These are phyloP conservation scores for Phyllostachys edulis DNA, from an alignment of 176 grass and related monocot species.

Conservation along the genomic window DNA sequence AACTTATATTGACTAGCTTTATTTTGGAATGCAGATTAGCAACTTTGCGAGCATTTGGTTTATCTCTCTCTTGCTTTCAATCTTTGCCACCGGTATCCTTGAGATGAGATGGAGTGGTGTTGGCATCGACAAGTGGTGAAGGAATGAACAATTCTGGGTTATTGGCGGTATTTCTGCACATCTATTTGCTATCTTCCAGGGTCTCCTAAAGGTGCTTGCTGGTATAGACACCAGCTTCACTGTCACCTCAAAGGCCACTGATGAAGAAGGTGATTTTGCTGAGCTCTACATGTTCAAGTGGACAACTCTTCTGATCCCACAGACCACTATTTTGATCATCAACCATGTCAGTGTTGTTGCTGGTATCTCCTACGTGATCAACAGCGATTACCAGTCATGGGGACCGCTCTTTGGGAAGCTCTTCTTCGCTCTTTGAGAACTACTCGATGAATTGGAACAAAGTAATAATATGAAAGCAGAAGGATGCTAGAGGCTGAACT, in stretches of 20 bases:
- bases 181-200: conserved; percentile 73
- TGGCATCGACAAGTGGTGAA: conserved; percentile 84
- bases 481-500: no score
- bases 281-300: conserved; percentile 86
- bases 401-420: conserved; percentile 82
- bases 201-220: conserved; percentile 75
- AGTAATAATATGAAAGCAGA: no score
- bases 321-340: conserved; percentile 74
- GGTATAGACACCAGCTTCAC: conserved; percentile 84
- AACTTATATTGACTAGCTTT: not conserved
- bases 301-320: conserved; percentile 82
- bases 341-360: conserved; percentile 70
- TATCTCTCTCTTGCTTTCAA: conserved; percentile 79
- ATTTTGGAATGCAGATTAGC: conserved; percentile 65
- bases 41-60: conserved; percentile 85
- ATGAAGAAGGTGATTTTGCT: conserved; percentile 70
- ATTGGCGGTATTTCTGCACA: conserved; percentile 84
- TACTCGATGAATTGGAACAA: no score
- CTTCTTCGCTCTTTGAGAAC: no score
- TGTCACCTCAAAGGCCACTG: conserved; percentile 71
- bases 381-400: conserved; percentile 79
- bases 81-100: conserved; percentile 80
- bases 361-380: conserved; percentile 75
- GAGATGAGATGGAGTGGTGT: conserved; percentile 92
- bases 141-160: conserved; percentile 86